Evolutionary conservation across 495 filamentous ascomycete genomes (phyloP), one percentile per base, ranked within the genome.

Genomic region (Penicillium coffeae): DNA sequence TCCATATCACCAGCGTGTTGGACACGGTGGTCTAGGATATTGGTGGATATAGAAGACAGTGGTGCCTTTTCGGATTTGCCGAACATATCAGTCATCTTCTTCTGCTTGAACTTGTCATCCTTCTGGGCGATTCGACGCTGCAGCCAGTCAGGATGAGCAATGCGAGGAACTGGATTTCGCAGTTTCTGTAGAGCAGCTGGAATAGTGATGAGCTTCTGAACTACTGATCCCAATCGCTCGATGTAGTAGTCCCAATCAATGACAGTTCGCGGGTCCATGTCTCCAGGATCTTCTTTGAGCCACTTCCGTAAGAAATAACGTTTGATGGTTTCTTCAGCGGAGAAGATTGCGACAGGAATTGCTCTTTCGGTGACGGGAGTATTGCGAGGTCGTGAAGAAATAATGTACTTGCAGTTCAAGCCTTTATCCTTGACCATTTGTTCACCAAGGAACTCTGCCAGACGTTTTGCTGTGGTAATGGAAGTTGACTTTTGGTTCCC

Each of bases 371-470:
- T 97, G 51, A 99, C 91, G 16, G 93, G 91, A 0, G 93, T 90
- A 60, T 85, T 85, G 58, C 83, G 87, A 18, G 93, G 93, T 53
- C 77, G 83, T 7, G 89, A 79, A 34, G 90, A 94, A 54, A 99
- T 96, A 67, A 99, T 95, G 66, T 95, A 99, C 66, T 97, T 97
- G 83, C 93, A 99, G 68, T 97, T 97, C 55, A 99, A 69, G 13
- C 93, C 93, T 65, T 96, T 97, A 65, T 99, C 93, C 58, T 99
- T 99, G 54, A 95, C 80, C 93, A 99, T 99, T 60, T 96, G 91
- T 65, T 95, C 90, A 12, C 93, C 93, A 40, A 99, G 66, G 62
- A 99, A 99, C 58, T 97, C 94, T 21, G 93, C 93, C 14, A 99
- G 69, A 38, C 93, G 88, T 58, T 85, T 90, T n/a, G 93, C 93